phyloP scores from a whole-genome alignment of 140 eudicot genomes.

The Senecio squalidus region DNA sequence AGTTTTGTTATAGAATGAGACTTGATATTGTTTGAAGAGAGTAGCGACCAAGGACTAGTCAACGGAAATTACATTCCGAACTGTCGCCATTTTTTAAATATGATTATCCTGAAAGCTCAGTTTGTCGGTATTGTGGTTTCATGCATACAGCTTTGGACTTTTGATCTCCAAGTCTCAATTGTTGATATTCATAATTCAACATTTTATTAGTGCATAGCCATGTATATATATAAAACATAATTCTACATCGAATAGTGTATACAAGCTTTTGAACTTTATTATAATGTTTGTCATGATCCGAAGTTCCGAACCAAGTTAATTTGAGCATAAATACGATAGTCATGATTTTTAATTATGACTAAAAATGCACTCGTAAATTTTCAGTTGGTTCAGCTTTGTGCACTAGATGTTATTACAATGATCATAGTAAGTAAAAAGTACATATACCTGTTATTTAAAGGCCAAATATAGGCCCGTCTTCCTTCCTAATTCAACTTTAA shows the following conservation, averaged over 20 bases:
- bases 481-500: neutral
- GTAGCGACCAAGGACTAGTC: no score
- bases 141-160: neutral
- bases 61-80: no score
- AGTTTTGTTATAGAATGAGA: no score
- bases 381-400: neutral
- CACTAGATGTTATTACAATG: neutral
- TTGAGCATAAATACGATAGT: neutral
- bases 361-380: neutral
- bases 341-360: neutral
- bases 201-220: neutral
- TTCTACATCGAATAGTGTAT: neutral
- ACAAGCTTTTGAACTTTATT: conserved; percentile 9
- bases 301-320: neutral
- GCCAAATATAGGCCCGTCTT: neutral
- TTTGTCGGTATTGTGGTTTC: no score
- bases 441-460: neutral
- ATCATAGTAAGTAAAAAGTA: neutral
- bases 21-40: no score
- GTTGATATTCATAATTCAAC: neutral
- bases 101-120: no score
- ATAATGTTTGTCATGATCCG: neutral
- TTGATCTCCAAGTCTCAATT: neutral
- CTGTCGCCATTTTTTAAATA: no score
- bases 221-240: neutral